phyloP scores from a whole-genome alignment of 768 basidiomycete genomes.

The Exidia glandulosa region DNA sequence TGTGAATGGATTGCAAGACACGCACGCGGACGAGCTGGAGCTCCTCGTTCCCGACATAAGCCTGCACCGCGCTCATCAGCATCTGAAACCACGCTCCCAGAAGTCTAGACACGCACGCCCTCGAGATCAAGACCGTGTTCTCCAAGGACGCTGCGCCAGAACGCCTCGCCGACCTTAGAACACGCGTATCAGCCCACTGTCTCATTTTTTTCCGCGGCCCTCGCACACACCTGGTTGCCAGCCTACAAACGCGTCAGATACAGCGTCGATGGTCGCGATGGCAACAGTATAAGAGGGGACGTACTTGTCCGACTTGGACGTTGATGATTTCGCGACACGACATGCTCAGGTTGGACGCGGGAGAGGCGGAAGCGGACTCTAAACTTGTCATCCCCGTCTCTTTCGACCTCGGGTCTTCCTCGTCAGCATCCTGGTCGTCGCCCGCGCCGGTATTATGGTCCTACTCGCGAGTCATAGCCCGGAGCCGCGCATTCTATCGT shows the following conservation, averaged over 20 bases:
- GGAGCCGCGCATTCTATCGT: no score
- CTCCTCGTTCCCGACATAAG: conserved; percentile 62
- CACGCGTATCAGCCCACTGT: neutral
- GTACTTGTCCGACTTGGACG: conserved; percentile 71
- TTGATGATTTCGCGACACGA: conserved; percentile 64
- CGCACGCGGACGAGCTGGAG: conserved; percentile 63
- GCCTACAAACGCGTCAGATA: conserved; percentile 30
- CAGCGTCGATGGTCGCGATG: neutral
- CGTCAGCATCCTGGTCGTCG: no score
- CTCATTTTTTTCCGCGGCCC: neutral
- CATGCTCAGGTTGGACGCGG: neutral
- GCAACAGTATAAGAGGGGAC: neutral
- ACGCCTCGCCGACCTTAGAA: conserved; percentile 51
- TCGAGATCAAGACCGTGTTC: conserved; percentile 73
- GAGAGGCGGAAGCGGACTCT: neutral
- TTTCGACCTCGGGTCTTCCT: no score
- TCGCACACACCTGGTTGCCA: conserved; percentile 47
- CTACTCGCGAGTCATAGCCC: no score
- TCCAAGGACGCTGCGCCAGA: conserved; percentile 80
- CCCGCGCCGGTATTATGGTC: no score
- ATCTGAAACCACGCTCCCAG: neutral
- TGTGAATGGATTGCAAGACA: conserved; percentile 7
- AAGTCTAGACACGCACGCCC: conserved; percentile 23
- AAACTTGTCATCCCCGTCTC: neutral
- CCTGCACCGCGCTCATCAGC: conserved; percentile 14